A percentile compares a stretch with the other conserved stretches of the same genome.
Conservation (phyloP, 331 rosid genomes). For the Dryas integrifolia region DNA sequence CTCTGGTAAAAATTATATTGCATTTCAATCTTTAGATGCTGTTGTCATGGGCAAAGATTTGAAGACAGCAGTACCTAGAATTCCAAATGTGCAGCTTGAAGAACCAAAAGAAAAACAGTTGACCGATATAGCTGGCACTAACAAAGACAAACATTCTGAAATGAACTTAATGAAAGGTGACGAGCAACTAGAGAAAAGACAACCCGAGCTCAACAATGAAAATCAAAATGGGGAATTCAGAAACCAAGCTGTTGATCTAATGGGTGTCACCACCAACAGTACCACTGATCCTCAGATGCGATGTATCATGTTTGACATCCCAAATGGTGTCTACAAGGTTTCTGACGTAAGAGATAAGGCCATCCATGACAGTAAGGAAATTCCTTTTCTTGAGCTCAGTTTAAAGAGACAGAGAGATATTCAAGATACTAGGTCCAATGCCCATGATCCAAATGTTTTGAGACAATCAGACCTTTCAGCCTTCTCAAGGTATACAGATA, state of each 20-base stretch:
- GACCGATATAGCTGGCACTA: slow-evolving; percentile 6
- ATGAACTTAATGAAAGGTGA: slow-evolving; percentile 10
- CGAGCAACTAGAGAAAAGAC: slow-evolving; percentile 15
- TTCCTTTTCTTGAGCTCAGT: slow-evolving; percentile 28
- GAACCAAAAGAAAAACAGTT: slow-evolving; percentile 18
- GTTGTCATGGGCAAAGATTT: slow-evolving; percentile 27
- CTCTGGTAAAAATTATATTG: not conserved
- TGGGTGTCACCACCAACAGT: not conserved
- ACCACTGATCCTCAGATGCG: slow-evolving; percentile 11
- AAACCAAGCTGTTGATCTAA: slow-evolving; percentile 21
- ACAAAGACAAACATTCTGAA: slow-evolving; percentile 15
- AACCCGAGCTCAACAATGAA: slow-evolving; percentile 20
- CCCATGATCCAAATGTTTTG: slow-evolving; percentile 29
- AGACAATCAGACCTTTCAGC: slow-evolving; percentile 31
- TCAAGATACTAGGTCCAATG: slow-evolving; percentile 21
- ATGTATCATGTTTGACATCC: slow-evolving; percentile 6
- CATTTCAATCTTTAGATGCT: slow-evolving; percentile 10
- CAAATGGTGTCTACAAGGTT: slow-evolving; percentile 13
- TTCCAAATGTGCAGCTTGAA: slow-evolving; percentile 17
- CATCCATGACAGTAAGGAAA: slow-evolving; percentile 21
- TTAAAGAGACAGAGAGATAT: slow-evolving; percentile 31
- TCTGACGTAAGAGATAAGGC: slow-evolving; percentile 11
- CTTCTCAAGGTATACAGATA: slow-evolving; percentile 32
- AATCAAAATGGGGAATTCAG: slow-evolving; percentile 12
- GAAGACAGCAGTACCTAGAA: slow-evolving; percentile 19